Evolutionary conservation across 441 rosid genomes (phyloP).

Genomic region (Omphalea diandra): DNA sequence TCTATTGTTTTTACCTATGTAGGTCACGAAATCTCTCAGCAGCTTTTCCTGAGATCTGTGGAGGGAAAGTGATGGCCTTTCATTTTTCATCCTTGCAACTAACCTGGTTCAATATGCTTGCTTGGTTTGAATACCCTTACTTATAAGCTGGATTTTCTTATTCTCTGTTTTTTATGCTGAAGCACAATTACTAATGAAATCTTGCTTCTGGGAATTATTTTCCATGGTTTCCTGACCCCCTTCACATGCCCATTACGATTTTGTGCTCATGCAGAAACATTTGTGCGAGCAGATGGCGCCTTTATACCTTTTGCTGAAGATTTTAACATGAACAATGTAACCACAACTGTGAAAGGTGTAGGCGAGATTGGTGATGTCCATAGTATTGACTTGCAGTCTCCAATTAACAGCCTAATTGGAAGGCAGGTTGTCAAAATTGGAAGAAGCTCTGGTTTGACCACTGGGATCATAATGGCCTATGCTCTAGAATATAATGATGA

Average conservation of each 20-base stretch:
- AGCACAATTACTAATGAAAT: constrained; percentile 16
- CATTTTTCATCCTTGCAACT: neutral
- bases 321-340: constrained; percentile 64
- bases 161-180: constrained; percentile 9
- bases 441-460: constrained; percentile 95
- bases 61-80: neutral
- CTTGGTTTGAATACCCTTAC: constrained; percentile 7
- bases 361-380: constrained; percentile 81
- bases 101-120: neutral
- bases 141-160: neutral
- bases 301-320: constrained; percentile 93
- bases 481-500: constrained; percentile 95
- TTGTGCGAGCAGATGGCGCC: constrained; percentile 97
- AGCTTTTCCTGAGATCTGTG: neutral
- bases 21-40: neutral
- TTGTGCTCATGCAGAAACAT: constrained; percentile 77
- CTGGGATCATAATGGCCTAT: constrained; percentile 89
- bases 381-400: constrained; percentile 79
- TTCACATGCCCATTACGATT: constrained; percentile 24
- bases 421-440: constrained; percentile 91
- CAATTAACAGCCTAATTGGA: constrained; percentile 74
- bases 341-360: constrained; percentile 70
- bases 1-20: neutral
- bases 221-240: constrained; percentile 25
- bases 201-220: constrained; percentile 17